Conservation (phyloP, 192 early-diverging fungal species). For the Backusella circina region DNA sequence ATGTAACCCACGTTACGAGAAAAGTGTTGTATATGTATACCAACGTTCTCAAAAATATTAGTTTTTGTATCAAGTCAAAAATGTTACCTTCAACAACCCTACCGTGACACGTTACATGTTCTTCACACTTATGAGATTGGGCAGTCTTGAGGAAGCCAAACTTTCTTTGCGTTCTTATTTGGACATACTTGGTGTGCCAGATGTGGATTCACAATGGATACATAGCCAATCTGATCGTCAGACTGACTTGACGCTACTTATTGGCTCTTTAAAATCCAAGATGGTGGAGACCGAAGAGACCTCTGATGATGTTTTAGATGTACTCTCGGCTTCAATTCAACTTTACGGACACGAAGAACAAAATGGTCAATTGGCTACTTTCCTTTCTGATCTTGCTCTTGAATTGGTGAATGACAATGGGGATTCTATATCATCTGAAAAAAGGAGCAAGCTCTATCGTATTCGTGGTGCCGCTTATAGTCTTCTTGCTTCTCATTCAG, state of each 20-base stretch:
- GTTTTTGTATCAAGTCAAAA: constrained; percentile 3
- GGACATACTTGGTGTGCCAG: constrained; percentile 40
- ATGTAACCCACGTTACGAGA: neutral
- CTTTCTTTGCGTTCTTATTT: constrained; percentile 60
- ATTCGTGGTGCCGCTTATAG: neutral
- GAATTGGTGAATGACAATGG: neutral
- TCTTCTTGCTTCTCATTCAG: neutral
- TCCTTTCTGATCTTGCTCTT: neutral
- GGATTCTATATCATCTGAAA: neutral
- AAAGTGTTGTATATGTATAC: neutral
- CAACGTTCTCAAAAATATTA: neutral
- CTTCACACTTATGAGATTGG: constrained; percentile 49
- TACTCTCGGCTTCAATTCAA: neutral
- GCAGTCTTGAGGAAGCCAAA: constrained; percentile 72
- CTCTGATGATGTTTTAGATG: neutral
- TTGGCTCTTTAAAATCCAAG: neutral
- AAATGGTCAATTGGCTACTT: neutral
- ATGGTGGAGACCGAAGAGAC: neutral
- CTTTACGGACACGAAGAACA: constrained; percentile 9
- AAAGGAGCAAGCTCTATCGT: neutral
- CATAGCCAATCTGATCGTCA: neutral
- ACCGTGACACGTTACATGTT: constrained; percentile 59
- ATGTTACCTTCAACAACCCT: constrained; percentile 69
- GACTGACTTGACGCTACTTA: neutral
- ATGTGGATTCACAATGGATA: neutral